Percentiles rank a stretch among this genome's conserved stretches.
These are phyloP conservation scores for Aspergillus nomiae DNA, from an alignment of 2,329 filamentous ascomycete genomes.

Conservation along the genomic window DNA sequence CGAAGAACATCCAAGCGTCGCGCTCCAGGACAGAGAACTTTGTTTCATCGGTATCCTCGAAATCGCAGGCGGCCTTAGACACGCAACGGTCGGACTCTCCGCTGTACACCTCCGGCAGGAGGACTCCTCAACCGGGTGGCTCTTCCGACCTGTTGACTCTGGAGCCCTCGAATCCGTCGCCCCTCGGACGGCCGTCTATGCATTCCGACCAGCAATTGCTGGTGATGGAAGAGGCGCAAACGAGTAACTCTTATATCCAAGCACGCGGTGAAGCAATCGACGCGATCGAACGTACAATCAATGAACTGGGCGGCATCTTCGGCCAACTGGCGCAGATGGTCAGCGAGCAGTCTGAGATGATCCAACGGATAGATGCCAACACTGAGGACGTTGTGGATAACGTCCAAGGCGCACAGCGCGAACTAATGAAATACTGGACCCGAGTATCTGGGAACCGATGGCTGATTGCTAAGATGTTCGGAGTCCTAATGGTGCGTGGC, in stretches of 20 bases:
- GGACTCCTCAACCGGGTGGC: constrained; percentile 59
- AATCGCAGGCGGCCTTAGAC: constrained; percentile 64
- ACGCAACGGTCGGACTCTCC: constrained; percentile 78
- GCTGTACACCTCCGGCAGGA: constrained; percentile 77
- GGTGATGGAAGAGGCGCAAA: constrained; percentile 89
- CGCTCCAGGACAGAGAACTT: constrained; percentile 94
- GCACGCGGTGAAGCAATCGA: constrained; percentile 95
- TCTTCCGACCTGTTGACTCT: constrained; percentile 74
- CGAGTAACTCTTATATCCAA: constrained; percentile 85
- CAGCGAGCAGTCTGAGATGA: constrained; percentile 95
- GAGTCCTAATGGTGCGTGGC: constrained; percentile 73
- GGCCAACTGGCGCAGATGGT: constrained; percentile 96
- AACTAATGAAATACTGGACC: constrained; percentile 96
- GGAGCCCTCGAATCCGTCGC: constrained; percentile 64
- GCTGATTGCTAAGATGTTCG: constrained; percentile 80
- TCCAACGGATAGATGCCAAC: constrained; percentile 94
- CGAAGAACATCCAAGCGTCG: constrained; percentile 96
- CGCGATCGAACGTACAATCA: constrained; percentile 93
- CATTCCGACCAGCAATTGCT: constrained; percentile 84
- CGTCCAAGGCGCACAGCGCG: constrained; percentile 92
- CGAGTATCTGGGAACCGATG: constrained; percentile 92
- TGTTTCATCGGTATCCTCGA: constrained; percentile 82
- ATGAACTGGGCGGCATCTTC: constrained; percentile 88
- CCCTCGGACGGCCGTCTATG: constrained; percentile 49
- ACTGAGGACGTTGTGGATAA: constrained; percentile 98